Base-by-base conservation (phyloP, 129 eudicot species). In the Tagetes patula region DNA sequence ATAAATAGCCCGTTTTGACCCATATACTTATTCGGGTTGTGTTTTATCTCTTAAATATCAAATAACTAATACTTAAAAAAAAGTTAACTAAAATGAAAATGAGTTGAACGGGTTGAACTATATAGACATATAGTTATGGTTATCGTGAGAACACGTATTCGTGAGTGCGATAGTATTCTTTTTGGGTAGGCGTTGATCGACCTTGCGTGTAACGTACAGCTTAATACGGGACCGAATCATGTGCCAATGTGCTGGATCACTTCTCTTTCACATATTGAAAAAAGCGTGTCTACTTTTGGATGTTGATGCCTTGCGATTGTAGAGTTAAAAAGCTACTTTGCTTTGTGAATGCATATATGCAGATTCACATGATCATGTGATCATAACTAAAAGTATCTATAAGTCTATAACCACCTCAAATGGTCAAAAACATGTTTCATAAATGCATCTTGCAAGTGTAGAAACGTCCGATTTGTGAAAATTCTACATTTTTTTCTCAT, bases 71-170 rank as follows among this genome's bases (percentile, higher is more conserved):
- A 10, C 53, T 10, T 1, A 14, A 14, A 53, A 52, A 31, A 52
- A 14, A 14, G 32, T 13, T 13, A 20, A 9, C 60, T 53, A 53
- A 53, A 53, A 53, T 53, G 34, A 20, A 20, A 52, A 20, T 20
- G 31, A 3, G 60, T 53, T 53, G 7, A 53, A 53, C 60, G 34
- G 11, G 70, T 76, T 20, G 27, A 58, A 75, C 84, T 12, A 1
- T 1, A 3, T 40, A 3, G 6, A 7, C 48, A 0, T 8, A 54
- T 6, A 54, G 60, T 54, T 3, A 54, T 54, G 11, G 60, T 54
- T 14, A 53, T 53, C 10, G 14, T 53, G 9, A 54, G 1, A 54
- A 54, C 60, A 54, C 32, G 34, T 20, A 27, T 54, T 8, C 30
- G 1, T 13, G 58, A 27, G 30, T 6, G 9, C 60, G 3, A 53